Percentiles rank a stretch among this genome's conserved stretches.
Conservation (phyloP, 257 asterid species). For the Primulina eburnea region DNA sequence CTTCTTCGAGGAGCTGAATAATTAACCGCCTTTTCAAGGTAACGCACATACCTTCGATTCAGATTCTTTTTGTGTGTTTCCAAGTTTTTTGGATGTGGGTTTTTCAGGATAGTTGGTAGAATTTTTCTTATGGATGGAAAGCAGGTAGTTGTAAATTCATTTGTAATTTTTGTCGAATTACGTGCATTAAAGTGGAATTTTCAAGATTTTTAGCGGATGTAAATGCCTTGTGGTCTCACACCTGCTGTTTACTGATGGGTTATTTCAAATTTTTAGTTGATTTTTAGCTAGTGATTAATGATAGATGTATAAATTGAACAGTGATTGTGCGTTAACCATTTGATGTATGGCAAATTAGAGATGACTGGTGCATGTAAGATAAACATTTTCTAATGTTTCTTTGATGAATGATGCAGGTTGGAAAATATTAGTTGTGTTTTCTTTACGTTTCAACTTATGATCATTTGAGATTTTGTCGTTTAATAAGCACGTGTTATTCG, state of each 20-base stretch:
- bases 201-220: background rate
- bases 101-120: background rate
- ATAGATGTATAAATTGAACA: no score
- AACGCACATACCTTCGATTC: no score
- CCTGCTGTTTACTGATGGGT: background rate
- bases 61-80: no score
- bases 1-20: no score
- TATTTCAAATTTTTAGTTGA: no score
- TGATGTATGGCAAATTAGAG: background rate
- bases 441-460: background rate
- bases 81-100: no score
- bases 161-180: background rate
- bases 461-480: background rate
- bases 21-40: no score
- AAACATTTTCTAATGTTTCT: background rate
- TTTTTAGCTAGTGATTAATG: no score
- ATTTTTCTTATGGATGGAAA: background rate
- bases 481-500: background rate
- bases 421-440: background rate
- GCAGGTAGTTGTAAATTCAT: background rate
- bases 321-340: no score
- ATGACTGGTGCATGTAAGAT: background rate
- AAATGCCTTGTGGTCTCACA: background rate
- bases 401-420: background rate
- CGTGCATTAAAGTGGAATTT: background rate